Percentiles rank a stretch among this genome's conserved stretches.
Conservation (phyloP, 1,284 basidiomycete species). For the Porodaedalea pini region DNA sequence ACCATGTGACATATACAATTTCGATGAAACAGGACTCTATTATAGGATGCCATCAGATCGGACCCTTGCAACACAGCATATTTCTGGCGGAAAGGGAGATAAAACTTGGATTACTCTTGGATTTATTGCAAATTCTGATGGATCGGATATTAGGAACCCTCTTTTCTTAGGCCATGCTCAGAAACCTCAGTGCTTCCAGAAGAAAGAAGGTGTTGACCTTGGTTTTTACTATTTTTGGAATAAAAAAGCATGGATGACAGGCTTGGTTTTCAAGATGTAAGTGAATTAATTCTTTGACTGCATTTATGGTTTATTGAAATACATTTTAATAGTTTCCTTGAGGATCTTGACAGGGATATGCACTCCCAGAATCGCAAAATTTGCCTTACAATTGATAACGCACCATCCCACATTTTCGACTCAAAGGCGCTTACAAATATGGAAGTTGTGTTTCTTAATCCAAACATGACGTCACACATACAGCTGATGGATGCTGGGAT, state of each 20-base stretch:
- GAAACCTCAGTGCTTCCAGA: conserved; percentile 31
- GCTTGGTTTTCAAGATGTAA: conserved; percentile 33
- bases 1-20: conserved; percentile 31
- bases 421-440: background rate
- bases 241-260: conserved; percentile 36
- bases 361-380: background rate
- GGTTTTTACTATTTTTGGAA: conserved; percentile 37
- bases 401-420: conserved; percentile 4
- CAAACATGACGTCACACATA: conserved; percentile 11
- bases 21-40: conserved; percentile 36
- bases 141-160: conserved; percentile 29
- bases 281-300: conserved; percentile 11
- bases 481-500: conserved; percentile 13
- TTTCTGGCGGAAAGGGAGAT: conserved; percentile 29
- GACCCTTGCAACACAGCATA: conserved; percentile 27
- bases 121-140: conserved; percentile 31
- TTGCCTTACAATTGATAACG: conserved; percentile 7
- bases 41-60: conserved; percentile 29
- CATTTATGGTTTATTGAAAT: background rate
- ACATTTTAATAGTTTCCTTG: background rate
- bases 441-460: conserved; percentile 1
- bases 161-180: conserved; percentile 35
- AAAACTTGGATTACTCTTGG: conserved; percentile 32
- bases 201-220: conserved; percentile 19
- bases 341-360: background rate